Evolutionary conservation across 1,139 yeast species (phyloP).

Genomic region (Magnusiomyces suaveolens): DNA sequence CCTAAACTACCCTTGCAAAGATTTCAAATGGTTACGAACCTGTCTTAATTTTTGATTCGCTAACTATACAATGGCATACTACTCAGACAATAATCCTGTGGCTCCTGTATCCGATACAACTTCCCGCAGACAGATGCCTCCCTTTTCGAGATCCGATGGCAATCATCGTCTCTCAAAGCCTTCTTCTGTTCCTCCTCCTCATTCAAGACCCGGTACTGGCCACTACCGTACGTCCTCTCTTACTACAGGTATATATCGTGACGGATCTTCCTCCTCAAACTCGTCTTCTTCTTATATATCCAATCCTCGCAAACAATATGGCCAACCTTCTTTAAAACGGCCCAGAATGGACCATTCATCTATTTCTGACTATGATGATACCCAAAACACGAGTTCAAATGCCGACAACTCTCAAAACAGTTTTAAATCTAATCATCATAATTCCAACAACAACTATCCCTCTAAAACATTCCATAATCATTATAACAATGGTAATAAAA

Average conservation of each 20-base stretch:
- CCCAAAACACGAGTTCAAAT: too few species aligned
- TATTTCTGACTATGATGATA: not conserved
- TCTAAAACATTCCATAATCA: too few species aligned
- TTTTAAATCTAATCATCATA: too few species aligned
- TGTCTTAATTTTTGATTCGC: not conserved
- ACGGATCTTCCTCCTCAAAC: not conserved
- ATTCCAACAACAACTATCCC: not conserved
- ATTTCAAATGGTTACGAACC: not conserved
- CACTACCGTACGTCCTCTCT: not conserved
- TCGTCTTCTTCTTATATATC: not conserved
- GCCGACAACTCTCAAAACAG: too few species aligned
- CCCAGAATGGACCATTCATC: slow-evolving; percentile 7
- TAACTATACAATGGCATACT: not conserved
- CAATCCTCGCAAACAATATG: not conserved
- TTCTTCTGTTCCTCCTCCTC: not conserved
- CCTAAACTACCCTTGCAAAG: not conserved
- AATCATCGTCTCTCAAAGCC: not conserved
- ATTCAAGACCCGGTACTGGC: not conserved
- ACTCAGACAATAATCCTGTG: not conserved
- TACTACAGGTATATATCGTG: not conserved
- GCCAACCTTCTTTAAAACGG: slow-evolving; percentile 10
- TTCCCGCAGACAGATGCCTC: not conserved
- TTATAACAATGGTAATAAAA: too few species aligned
- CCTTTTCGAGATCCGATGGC: not conserved
- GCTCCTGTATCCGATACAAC: too few species aligned